These are phyloP conservation scores for Oryza glumipatula DNA, from an alignment of 176 grass and related monocot species.

Conservation along the genomic window DNA sequence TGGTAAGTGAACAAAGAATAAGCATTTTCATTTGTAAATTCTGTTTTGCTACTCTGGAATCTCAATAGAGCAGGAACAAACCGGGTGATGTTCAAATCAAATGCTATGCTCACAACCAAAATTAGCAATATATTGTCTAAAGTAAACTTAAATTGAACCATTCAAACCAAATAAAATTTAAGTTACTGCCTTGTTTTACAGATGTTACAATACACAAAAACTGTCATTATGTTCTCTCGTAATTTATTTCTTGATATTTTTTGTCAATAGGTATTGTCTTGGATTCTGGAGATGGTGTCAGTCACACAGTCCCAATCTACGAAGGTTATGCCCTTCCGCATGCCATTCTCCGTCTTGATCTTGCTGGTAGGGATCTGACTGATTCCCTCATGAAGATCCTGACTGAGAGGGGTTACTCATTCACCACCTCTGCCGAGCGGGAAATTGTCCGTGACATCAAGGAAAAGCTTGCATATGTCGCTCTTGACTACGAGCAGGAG, in stretches of 20 bases:
- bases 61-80: conserved; percentile 3
- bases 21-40: conserved; percentile 14
- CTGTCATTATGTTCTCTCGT: neutral
- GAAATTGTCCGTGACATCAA: conserved; percentile 98
- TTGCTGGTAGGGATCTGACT: conserved; percentile 86
- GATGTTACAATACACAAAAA: neutral
- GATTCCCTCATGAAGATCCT: conserved; percentile 93
- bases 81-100: neutral
- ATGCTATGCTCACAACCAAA: neutral
- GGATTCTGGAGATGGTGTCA: conserved; percentile 89
- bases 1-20: conserved; percentile 54
- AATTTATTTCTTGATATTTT: conserved; percentile 32
- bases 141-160: neutral
- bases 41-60: conserved; percentile 10
- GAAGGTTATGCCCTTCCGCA: conserved; percentile 87
- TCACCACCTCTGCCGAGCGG: conserved; percentile 86
- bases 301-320: conserved; percentile 88
- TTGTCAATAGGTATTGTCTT: conserved; percentile 68
- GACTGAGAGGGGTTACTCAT: conserved; percentile 85
- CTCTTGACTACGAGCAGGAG: conserved; percentile 84
- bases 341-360: conserved; percentile 88
- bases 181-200: neutral
- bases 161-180: neutral
- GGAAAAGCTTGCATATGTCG: conserved; percentile 84
- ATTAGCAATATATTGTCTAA: conserved; percentile 1